Percentiles rank a stretch among this genome's conserved stretches.
These are phyloP conservation scores for Chaetomium cochliodes DNA, from an alignment of 495 filamentous ascomycete species.

Conservation along the genomic window DNA sequence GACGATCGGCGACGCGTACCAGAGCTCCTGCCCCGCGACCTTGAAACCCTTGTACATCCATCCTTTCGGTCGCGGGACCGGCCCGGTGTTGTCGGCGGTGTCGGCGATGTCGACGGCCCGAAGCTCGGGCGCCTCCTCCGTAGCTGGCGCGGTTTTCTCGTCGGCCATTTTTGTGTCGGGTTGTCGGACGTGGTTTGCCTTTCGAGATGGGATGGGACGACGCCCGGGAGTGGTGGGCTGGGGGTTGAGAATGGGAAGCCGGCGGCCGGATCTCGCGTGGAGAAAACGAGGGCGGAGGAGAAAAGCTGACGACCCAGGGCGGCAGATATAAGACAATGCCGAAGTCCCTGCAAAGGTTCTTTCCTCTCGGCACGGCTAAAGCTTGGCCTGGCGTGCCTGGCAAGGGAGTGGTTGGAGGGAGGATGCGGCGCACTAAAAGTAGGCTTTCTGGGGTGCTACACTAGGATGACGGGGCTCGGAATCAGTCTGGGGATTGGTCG, in stretches of 20 bases:
- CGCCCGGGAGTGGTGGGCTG: no score
- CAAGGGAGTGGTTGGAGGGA: constrained; percentile 5
- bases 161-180: constrained; percentile 21
- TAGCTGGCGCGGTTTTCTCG: constrained; percentile 11
- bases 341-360: constrained; percentile 2
- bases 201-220: not conserved
- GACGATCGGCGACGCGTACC: constrained; percentile 72
- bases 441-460: constrained; percentile 1
- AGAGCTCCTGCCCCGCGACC: constrained; percentile 56
- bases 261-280: not conserved
- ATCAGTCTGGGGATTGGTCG: constrained; percentile 4
- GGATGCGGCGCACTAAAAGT: constrained; percentile 4
- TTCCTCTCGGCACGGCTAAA: constrained; percentile 11
- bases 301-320: not conserved
- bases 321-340: constrained; percentile 9
- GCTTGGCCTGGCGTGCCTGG: constrained; percentile 3
- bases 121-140: constrained; percentile 18
- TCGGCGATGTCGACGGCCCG: not conserved
- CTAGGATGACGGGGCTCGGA: not conserved
- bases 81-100: not conserved
- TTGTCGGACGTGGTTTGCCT: not conserved
- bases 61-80: constrained; percentile 39
- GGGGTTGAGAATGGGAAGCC: not conserved
- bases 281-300: not conserved
- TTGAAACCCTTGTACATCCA: constrained; percentile 72